Evolutionary conservation across 78 protist species (phyloP), one percentile per base, ranked within the genome.

Genomic region (Trichosphaerium sp.): DNA sequence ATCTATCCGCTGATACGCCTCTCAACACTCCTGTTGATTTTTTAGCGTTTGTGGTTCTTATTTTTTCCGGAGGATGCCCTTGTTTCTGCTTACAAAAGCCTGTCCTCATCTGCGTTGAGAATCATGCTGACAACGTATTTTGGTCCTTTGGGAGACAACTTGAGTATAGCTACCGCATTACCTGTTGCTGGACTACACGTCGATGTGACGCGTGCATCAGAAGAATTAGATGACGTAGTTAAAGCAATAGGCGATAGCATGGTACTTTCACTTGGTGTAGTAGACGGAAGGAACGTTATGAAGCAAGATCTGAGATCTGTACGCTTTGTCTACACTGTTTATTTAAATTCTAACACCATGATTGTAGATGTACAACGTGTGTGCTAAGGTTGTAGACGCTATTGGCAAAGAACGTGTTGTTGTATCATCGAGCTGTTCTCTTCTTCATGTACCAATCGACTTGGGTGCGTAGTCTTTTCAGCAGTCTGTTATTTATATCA

Each of bases 71-170:
- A 69, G 67, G 67, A 25, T 18, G 31, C 51, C n/a, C 71, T 52
- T 47, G 7, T 39, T 2, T 25, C 18, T 1, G 63, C 66, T 10
- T 56, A 35, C 58, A 47, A 14, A 4, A 70, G 15, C 64, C 26
- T 4, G 38, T 25, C 62, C 18, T 23, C 29, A 1, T 65, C 65
- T 44, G 29, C 69, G 18, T 18, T 59, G 25, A 26, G 12, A n/a
- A 34, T 80, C 25, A 47, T 70, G 40, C 18, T 85, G 48, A 60
- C 85, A 28, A 70, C 85, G 34, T 80, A 85, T 44, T 85, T 85
- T 66, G 91, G 75, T 63, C 65, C 63, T 35, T 31, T 85, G 34
- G 52, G 75, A 57, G 65, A 29, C n/a, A 80, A 74, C 1, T 40
- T 75, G 47, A 25, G 39, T 8, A 35, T 42, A 7, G 12, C 59